Evolutionary conservation across 345 rosid genomes (phyloP).

Genomic region (Salix arbutifolia): DNA sequence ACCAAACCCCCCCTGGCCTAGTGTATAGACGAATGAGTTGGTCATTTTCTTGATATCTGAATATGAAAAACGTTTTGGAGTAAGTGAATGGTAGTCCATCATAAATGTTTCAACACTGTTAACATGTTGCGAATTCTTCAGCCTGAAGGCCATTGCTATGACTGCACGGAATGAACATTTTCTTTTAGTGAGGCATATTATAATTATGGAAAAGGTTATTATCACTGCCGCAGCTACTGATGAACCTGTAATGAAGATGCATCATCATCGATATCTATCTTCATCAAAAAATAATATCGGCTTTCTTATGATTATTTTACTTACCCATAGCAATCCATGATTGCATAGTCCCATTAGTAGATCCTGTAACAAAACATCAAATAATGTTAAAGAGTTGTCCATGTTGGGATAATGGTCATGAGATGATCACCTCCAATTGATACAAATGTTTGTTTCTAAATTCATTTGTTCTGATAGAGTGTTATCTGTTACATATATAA

Average conservation of each 20-base stretch:
- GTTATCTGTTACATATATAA: too few relatives aligned
- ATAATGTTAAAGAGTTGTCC: too few relatives aligned
- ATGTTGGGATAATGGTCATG: too few relatives aligned
- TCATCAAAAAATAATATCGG: not conserved
- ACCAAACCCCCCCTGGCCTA: too few relatives aligned
- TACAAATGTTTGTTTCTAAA: too few relatives aligned
- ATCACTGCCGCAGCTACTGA: not conserved
- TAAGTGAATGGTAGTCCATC: not conserved
- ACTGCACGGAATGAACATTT: not conserved
- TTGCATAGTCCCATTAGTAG: not conserved
- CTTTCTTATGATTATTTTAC: not conserved
- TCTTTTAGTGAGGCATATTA: not conserved
- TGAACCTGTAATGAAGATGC: not conserved
- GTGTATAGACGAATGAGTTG: too few relatives aligned
- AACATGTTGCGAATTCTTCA: not conserved
- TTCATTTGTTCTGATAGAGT: too few relatives aligned
- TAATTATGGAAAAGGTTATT: too few relatives aligned
- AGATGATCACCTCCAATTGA: too few relatives aligned
- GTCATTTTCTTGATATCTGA: too few relatives aligned
- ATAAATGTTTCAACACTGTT: slow-evolving; percentile 13
- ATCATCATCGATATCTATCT: not conserved
- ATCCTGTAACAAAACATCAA: not conserved
- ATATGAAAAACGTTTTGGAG: too few relatives aligned
- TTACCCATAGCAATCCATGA: not conserved
- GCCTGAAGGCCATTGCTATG: not conserved